phyloP scores from a whole-genome alignment of 23 red algal genomes.

The Gracilariopsis chorda region DNA sequence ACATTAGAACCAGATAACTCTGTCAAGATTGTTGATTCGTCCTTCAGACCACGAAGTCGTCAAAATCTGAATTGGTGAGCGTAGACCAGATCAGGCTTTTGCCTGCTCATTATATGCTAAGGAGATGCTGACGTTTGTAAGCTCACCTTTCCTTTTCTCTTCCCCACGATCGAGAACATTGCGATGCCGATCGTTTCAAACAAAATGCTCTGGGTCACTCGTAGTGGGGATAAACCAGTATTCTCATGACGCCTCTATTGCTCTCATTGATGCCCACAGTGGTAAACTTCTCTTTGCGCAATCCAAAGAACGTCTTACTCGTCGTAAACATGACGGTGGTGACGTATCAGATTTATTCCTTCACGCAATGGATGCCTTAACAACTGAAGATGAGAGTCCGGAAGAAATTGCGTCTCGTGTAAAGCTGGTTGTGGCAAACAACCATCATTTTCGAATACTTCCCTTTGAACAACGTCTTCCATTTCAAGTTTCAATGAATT shows the following conservation, averaged over 20 bases:
- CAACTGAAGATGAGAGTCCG: background rate
- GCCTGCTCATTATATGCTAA: background rate
- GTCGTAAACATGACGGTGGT: conserved; percentile 92
- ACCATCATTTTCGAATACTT: conserved; percentile 79
- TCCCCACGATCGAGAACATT: background rate
- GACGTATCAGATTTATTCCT: conserved; percentile 44
- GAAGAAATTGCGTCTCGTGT: conserved; percentile 29
- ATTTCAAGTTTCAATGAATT: conserved; percentile 37
- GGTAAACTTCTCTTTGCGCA: conserved; percentile 71
- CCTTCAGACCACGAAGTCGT: too few species aligned
- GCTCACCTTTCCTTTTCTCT: background rate
- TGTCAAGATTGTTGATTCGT: too few species aligned
- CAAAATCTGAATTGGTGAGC: too few species aligned
- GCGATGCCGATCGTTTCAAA: too few species aligned
- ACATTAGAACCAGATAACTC: too few species aligned
- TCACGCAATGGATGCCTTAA: conserved; percentile 41
- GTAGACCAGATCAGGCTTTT: too few species aligned
- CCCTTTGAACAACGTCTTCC: conserved; percentile 72
- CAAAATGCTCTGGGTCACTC: background rate
- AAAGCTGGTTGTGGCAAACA: conserved; percentile 81
- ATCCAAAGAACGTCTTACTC: conserved; percentile 77
- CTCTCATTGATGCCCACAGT: conserved; percentile 45
- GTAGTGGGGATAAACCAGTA: conserved; percentile 89
- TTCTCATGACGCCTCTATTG: conserved; percentile 83
- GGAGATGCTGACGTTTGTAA: background rate